phyloP scores from a whole-genome alignment of 75 land plant species.

The Adiantum capillusveneris region DNA sequence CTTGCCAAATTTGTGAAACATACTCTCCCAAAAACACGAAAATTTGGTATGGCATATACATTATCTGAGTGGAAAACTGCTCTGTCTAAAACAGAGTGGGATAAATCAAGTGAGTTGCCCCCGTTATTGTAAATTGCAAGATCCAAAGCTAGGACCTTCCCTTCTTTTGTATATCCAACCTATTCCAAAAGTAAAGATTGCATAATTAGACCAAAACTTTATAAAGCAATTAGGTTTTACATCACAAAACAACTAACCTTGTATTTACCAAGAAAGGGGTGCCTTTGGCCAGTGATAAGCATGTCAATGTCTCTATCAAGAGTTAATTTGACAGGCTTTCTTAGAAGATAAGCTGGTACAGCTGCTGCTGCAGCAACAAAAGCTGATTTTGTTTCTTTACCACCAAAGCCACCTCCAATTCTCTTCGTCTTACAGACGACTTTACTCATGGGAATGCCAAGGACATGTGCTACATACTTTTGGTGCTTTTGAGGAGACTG shows the following conservation, averaged over 20 bases:
- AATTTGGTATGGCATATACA: slow-evolving; percentile 76
- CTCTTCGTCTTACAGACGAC: slow-evolving; percentile 96
- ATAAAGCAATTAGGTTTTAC: no score
- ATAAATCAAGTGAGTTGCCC: slow-evolving; percentile 95
- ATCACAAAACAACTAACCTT: slow-evolving; percentile 81
- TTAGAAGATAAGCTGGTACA: slow-evolving; percentile 77
- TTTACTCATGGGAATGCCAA: slow-evolving; percentile 78
- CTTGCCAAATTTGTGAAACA: slow-evolving; percentile 87
- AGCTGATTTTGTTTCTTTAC: slow-evolving; percentile 89
- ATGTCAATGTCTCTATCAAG: slow-evolving; percentile 89
- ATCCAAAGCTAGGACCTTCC: slow-evolving; percentile 76
- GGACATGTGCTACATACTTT: slow-evolving; percentile 69
- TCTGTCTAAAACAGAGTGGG: slow-evolving; percentile 71
- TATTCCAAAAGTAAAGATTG: slow-evolving; percentile 24
- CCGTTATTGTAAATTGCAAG: slow-evolving; percentile 87
- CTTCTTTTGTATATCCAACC: slow-evolving; percentile 88
- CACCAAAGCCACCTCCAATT: slow-evolving; percentile 98
- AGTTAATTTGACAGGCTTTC: slow-evolving; percentile 72
- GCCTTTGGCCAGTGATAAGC: slow-evolving; percentile 87
- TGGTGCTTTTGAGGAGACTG: slow-evolving; percentile 94
- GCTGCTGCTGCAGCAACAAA: slow-evolving; percentile 72
- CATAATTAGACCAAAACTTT: no score
- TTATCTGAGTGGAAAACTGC: slow-evolving; percentile 94
- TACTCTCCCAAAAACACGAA: slow-evolving; percentile 67
- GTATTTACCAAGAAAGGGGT: slow-evolving; percentile 89